A percentile compares a stretch with the other conserved stretches of the same genome.
Evolutionary conservation across 306 rosid species (phyloP).

Genomic region (Herpetospermum pedunculosum): DNA sequence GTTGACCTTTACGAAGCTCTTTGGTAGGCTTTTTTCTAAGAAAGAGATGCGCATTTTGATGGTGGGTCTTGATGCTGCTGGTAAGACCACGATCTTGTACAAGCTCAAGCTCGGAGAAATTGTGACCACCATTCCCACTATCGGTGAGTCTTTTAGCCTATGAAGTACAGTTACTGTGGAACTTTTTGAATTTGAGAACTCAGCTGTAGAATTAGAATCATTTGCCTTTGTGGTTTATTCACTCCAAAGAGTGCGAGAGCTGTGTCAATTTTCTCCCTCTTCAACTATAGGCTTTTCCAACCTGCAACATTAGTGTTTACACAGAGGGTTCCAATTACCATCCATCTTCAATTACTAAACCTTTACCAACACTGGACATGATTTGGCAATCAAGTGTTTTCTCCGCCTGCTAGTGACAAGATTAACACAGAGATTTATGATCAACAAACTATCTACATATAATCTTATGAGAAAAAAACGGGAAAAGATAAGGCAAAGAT

Average conservation of each 20-base stretch:
- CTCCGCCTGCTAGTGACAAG: background rate
- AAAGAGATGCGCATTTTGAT: constrained; percentile 88
- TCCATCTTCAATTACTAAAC: background rate
- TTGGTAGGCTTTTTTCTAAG: constrained; percentile 89
- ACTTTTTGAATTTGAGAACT: background rate
- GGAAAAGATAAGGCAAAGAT: background rate
- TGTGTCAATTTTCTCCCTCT: background rate
- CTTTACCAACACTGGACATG: background rate
- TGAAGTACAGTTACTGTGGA: background rate
- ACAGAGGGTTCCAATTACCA: background rate
- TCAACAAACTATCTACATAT: background rate
- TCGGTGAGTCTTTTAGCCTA: constrained; percentile 32
- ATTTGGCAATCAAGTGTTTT: background rate
- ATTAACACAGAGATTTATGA: background rate
- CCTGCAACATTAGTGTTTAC: background rate
- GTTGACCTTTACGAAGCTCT: constrained; percentile 80
- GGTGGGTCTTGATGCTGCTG: constrained; percentile 99
- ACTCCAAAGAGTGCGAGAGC: background rate
- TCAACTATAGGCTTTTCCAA: background rate
- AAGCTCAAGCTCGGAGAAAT: constrained; percentile 95
- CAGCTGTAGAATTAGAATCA: background rate
- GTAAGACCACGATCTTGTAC: constrained; percentile 90
- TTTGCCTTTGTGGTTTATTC: background rate
- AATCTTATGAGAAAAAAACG: background rate
- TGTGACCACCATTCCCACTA: constrained; percentile 92